Evolutionary conservation across 345 rosid species (phyloP), one percentile per base, ranked within the genome.

Genomic region (Lumnitzera littorea): DNA sequence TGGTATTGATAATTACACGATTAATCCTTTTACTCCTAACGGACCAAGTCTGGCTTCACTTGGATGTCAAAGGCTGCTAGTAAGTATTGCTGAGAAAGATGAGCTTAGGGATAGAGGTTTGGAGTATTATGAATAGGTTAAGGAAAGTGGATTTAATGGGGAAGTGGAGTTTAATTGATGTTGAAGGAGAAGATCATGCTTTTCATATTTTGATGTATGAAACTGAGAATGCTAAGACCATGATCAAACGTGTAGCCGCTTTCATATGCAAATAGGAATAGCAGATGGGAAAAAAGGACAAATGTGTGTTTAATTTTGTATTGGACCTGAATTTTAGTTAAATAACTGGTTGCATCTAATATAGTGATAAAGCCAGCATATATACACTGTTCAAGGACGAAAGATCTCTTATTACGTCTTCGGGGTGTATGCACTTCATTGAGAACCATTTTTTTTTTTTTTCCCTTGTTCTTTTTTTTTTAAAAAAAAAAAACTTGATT

Each of bases 71-170:
- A 63, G 56, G 62, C 12, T 74, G 62, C 72, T 72, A 24, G 65
- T 71, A 43, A 46, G 58, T 43, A 72, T 74, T 29, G 75, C 80
- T 2, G 76, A 52, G 57, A 68, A 75, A 62, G 83, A 79, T 63
- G 2, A 1, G 49, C 58, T 72, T 41, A 64, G 64, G 49, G 72
- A 65, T 12, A 60, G 72, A 52, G 80, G 78, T 8, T 20, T 57
- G 49, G 55, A 3, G 68, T 78, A 70, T 36, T 50, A 6, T 43
- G 48, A 72, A 8, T 27, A 24, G 7, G 64, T 75, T 62, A 70
- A 48, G 53, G 46, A 62, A 56, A 75, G 78, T 17, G 78, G 69
- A 3, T 75, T 74, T 74, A 36, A 48, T 49, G 78, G 78, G 56
- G 66, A 68, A 12, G 61, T 67, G 15, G 74, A 79, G 64, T 14